These are phyloP conservation scores for Trichoderma oligosporum DNA, from an alignment of 2,329 filamentous ascomycete species.

Conservation along the genomic window DNA sequence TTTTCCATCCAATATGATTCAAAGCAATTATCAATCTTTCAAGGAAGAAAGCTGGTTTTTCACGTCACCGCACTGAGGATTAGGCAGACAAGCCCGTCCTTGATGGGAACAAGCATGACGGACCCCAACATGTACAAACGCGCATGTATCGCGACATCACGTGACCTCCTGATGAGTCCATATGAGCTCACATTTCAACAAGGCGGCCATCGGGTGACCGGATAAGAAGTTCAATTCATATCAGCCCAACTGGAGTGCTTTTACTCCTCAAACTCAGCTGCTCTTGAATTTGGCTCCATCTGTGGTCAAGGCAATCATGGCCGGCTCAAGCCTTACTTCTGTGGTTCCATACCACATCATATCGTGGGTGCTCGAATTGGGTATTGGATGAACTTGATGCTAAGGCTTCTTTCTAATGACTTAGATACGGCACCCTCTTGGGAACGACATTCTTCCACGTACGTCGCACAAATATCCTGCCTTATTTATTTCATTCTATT, in stretches of 20 bases:
- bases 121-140: constrained; percentile 23
- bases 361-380: constrained; percentile 52
- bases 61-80: constrained; percentile 21
- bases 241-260: background rate
- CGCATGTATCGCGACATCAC: constrained; percentile 32
- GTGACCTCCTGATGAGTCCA: constrained; percentile 25
- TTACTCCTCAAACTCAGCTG: background rate
- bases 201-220: background rate
- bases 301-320: constrained; percentile 36
- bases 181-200: background rate
- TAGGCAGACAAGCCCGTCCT: constrained; percentile 24
- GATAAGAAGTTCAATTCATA: background rate
- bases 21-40: background rate
- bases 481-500: background rate
- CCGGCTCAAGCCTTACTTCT: constrained; percentile 53
- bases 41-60: constrained; percentile 12
- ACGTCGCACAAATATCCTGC: background rate
- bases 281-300: background rate
- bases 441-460: constrained; percentile 86
- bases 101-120: constrained; percentile 2
- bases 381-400: background rate
- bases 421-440: constrained; percentile 80
- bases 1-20: background rate
- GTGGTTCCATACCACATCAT: constrained; percentile 73
- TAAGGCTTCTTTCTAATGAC: background rate